A percentile compares a stretch with the other conserved stretches of the same genome.
These are phyloP conservation scores for Porogramme epimiltina DNA, from an alignment of 1,284 basidiomycete species.

Conservation along the genomic window DNA sequence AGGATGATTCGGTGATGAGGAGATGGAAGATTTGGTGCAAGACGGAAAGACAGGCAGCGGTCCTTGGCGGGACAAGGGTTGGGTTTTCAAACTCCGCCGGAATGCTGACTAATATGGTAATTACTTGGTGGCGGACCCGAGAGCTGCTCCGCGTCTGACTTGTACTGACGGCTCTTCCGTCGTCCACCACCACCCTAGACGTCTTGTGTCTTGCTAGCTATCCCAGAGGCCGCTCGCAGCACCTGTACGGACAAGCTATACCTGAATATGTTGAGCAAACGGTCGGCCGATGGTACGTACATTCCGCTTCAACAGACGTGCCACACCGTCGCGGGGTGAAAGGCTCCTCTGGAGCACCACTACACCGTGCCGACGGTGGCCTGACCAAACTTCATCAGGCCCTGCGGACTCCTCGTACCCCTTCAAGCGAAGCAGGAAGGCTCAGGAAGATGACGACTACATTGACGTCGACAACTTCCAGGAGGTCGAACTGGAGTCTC, in stretches of 20 bases:
- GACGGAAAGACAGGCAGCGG: conserved; percentile 17
- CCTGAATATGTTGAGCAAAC: conserved; percentile 48
- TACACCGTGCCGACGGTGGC: too few species aligned
- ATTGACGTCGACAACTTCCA: conserved; percentile 60
- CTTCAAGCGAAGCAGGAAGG: conserved; percentile 53
- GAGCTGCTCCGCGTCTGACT: neutral
- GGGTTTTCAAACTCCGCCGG: conserved; percentile 21
- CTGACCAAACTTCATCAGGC: too few species aligned
- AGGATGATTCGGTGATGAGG: conserved; percentile 40
- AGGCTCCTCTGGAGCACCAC: too few species aligned
- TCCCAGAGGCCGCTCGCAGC: too few species aligned
- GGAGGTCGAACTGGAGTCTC: conserved; percentile 45
- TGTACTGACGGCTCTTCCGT: neutral
- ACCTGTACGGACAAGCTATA: too few species aligned
- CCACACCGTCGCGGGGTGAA: too few species aligned
- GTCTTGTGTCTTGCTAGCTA: neutral
- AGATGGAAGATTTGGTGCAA: conserved; percentile 35
- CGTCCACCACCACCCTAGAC: conserved; percentile 1
- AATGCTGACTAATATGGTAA: conserved; percentile 19
- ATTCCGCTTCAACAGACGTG: neutral
- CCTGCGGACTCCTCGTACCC: conserved; percentile 41
- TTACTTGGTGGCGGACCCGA: neutral
- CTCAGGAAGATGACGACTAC: conserved; percentile 53
- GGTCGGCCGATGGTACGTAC: conserved; percentile 49
- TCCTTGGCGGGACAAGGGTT: conserved; percentile 9